Base-by-base conservation (phyloP, 208 protist species). In the Leishmania major region DNA sequence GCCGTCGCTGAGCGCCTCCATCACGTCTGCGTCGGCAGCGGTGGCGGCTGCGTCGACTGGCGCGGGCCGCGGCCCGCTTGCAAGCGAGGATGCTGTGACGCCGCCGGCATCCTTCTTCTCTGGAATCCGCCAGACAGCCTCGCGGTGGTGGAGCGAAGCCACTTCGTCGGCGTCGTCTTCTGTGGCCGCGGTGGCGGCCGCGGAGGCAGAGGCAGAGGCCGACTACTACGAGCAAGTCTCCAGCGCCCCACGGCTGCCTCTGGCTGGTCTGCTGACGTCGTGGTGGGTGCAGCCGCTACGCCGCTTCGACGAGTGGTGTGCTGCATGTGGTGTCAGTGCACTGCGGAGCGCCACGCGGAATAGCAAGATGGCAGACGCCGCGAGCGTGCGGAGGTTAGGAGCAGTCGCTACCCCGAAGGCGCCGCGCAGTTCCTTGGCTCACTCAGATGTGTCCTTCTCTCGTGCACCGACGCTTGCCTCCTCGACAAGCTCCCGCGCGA, bases 221-320 rank as follows among this genome's bases (percentile, higher is more conserved):
- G 92, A 96, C 72, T 96, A 91, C 79, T 96, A 91, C 73, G 79
- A 90, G 49, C 85, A 89, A 37, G 84, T 91, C 45, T 84, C 86
- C 37, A 31, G 76, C 15, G 89, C 74, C 15, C 89, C 90, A 43
- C 81, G 70, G 22, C 79, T 91, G 60, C 83, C 84, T 4, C 76
- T 55, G 3, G 71, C 67, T 13, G 51, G 79, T 11, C 45, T 88
- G 31, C 49, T 88, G 43, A 53, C 70, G 17, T 43, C 55, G 49
- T 96, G 92, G 92, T 96, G 92, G 92, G 78, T 88, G 55, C 83
- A 85, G 51, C 87, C 92, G 19, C 78, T 95, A 45, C 31, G 35
- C 17, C 77, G 75, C 49, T 85, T 79, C 43, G 43, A 73, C 25
- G 53, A 22, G 28, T 85, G 77, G 82, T 81, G 76, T 53, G 71